phyloP scores from a whole-genome alignment of 1,139 yeast genomes.

The Tardiomyces digboiensis region DNA sequence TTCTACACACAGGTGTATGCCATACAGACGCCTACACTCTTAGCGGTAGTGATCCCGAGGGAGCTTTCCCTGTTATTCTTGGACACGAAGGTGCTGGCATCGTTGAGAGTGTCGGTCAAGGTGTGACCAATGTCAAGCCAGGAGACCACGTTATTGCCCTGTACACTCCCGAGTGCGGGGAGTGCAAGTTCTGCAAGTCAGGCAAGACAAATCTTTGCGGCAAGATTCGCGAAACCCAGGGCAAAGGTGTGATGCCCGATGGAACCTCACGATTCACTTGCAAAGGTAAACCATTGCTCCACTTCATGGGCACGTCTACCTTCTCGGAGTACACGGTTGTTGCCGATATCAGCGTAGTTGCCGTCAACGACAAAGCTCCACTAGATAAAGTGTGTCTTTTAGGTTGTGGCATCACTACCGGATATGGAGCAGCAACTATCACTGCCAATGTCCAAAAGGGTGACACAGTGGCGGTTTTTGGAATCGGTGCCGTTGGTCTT shows the following conservation, averaged over 20 bases:
- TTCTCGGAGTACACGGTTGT: conserved; percentile 56
- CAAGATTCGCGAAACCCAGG: background rate
- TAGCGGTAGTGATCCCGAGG: conserved; percentile 94
- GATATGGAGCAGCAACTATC: conserved; percentile 88
- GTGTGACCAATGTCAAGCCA: conserved; percentile 49
- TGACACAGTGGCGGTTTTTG: conserved; percentile 68
- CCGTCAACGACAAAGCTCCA: conserved; percentile 63
- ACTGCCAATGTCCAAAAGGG: conserved; percentile 61
- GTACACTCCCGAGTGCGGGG: conserved; percentile 76
- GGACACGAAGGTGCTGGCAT: conserved; percentile 76
- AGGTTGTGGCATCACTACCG: conserved; percentile 98
- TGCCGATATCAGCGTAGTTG: conserved; percentile 71
- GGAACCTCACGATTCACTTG: conserved; percentile 67
- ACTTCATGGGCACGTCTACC: conserved; percentile 76
- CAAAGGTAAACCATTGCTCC: conserved; percentile 71
- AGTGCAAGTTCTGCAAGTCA: conserved; percentile 60
- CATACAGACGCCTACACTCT: conserved; percentile 98
- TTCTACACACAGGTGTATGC: conserved; percentile 87
- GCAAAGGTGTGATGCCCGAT: conserved; percentile 82
- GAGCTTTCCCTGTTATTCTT: conserved; percentile 75
- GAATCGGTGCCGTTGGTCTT: conserved; percentile 93
- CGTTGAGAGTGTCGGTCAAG: conserved; percentile 53
- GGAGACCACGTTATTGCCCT: conserved; percentile 84
- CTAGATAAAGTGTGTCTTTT: conserved; percentile 83
- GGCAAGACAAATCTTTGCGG: conserved; percentile 60